Base-by-base conservation (phyloP, 192 early-diverging fungal species). In the Dissophora globulifera region DNA sequence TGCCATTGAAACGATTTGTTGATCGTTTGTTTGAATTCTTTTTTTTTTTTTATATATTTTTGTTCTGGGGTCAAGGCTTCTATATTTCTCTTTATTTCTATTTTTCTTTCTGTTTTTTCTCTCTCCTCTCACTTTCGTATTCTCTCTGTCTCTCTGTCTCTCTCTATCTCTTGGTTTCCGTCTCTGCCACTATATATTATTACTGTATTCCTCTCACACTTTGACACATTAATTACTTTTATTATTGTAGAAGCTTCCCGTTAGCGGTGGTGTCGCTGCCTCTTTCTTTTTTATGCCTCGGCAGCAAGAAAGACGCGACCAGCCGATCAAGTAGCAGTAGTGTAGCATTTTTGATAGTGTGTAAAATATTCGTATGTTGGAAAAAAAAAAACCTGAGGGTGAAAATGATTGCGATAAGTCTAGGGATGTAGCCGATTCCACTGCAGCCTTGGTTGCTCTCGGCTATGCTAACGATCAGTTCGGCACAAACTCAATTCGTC, bases 1-100 rank as follows among this genome's bases (percentile, higher is more conserved):
- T n/a, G n/a, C n/a, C n/a, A n/a, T n/a, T n/a, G n/a, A n/a, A n/a
- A n/a, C n/a, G n/a, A n/a, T n/a, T 32, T 50, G 52, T 63, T 47
- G 47, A 47, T 78, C 65, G 63, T 58, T 56, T 69, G 53, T 78
- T 42, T 35, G 42, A 50, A 46, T 15, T 32, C 22, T 33, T 46
- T 52, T 23, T 32, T 42, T 67, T 60, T 49, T 29, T 38, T 41
- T 50, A 23, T 19, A n/a, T 16, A 23, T 19, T 19, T 68, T 30
- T 30, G n/a, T n/a, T n/a, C n/a, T n/a, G n/a, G n/a, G n/a, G n/a
- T n/a, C n/a, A n/a, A n/a, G n/a, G 6, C 31, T 31, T 42, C 32
- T 38, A 3, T 42, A 26, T 25, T 53, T 5, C 20, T 33, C 42
- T 46, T 78, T 50, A 11, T 55, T 27, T 38, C 22, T 65, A 25